phyloP scores from a whole-genome alignment of 1,284 basidiomycete genomes.

The Puccinia triticina region DNA sequence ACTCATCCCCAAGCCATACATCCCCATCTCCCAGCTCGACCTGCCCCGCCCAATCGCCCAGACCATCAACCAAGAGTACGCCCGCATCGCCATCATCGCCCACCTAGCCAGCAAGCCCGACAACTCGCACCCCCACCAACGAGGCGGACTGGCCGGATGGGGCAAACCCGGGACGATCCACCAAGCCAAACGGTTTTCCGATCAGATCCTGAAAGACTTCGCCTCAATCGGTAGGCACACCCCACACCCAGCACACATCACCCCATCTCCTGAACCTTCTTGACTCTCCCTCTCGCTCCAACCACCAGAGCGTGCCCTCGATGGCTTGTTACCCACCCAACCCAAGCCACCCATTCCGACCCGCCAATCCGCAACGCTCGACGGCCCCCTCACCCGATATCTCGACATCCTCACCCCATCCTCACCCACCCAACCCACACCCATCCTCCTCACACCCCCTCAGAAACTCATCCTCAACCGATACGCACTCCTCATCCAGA shows the following conservation, averaged over 20 bases:
- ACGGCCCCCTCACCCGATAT: not conserved
- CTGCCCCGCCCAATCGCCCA: conserved; percentile 6
- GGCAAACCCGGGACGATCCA: conserved; percentile 2
- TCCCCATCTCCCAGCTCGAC: conserved; percentile 2
- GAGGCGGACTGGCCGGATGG: not conserved
- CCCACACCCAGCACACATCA: not conserved
- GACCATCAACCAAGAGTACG: conserved; percentile 34
- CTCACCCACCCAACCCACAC: conserved; percentile 22
- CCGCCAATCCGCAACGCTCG: conserved; percentile 2
- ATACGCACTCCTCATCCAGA: conserved; percentile 1
- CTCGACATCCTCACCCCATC: not conserved
- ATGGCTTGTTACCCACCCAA: conserved; percentile 5
- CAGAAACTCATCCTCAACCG: conserved; percentile 23
- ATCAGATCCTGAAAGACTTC: not conserved
- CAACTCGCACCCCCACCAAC: not conserved
- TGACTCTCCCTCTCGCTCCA: not conserved
- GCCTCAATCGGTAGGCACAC: not conserved
- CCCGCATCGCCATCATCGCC: not conserved
- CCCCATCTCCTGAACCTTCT: not conserved
- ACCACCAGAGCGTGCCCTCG: not conserved
- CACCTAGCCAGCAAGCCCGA: not conserved
- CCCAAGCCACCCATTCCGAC: conserved; percentile 12
- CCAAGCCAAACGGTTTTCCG: conserved; percentile 5
- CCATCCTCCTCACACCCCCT: conserved; percentile 12
- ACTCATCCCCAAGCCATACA: conserved; percentile 13